Percentiles rank a stretch among this genome's conserved stretches.
These are phyloP conservation scores for Cytospora leucostoma DNA, from an alignment of 2,329 filamentous ascomycete species.

Conservation along the genomic window DNA sequence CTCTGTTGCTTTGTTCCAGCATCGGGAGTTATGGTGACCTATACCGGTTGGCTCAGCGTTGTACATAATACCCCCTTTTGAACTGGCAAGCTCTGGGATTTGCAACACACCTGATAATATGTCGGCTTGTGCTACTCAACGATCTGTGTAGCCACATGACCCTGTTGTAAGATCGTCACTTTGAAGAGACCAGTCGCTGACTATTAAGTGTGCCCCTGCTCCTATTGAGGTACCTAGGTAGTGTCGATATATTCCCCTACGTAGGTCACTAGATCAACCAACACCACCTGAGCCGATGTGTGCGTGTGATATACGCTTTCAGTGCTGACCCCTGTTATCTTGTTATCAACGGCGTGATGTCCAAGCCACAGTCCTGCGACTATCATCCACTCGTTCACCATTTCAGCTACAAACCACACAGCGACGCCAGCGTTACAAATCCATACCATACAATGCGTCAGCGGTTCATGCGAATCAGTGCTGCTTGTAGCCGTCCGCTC, in stretches of 20 bases:
- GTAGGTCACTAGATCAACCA: not conserved
- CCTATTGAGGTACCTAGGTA: not conserved
- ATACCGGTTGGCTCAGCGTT: not conserved
- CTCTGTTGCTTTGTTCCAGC: not conserved
- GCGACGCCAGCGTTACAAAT: not conserved
- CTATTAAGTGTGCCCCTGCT: not conserved
- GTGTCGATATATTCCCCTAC: not conserved
- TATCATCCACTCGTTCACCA: not conserved
- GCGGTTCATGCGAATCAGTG: not conserved
- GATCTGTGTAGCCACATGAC: not conserved
- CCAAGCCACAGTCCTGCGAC: not conserved
- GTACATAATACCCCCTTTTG: not conserved
- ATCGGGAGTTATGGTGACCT: slow-evolving; percentile 2
- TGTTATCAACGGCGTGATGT: not conserved
- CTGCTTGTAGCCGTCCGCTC: not conserved
- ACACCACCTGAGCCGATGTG: not conserved
- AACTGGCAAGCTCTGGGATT: not conserved
- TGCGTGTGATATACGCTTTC: not conserved
- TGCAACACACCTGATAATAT: not conserved
- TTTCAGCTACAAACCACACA: not conserved
- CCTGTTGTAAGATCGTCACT: not conserved
- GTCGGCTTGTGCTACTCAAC: not conserved
- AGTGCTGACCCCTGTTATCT: not conserved
- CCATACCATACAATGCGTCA: not conserved
- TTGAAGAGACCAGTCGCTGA: not conserved